Evolutionary conservation across 2,329 filamentous ascomycete species (phyloP), one percentile per base, ranked within the genome.

Genomic region (Alternaria arbusti): DNA sequence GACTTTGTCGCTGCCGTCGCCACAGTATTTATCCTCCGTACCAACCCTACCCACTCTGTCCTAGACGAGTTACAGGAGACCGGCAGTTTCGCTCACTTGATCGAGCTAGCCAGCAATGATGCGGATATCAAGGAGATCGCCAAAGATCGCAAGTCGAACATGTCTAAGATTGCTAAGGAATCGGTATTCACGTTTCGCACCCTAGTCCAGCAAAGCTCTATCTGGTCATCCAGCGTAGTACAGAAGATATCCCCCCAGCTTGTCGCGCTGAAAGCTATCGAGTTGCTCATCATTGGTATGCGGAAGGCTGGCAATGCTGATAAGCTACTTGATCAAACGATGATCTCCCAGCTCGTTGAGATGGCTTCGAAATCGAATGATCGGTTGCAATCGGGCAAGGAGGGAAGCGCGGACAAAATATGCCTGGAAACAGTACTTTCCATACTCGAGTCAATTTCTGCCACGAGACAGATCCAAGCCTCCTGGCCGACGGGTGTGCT

Each of bases 1-100:
- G 89, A 88, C 7, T 91, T 90, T 72, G 82, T 88, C 2, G 84
- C 93, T 13, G 80, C 87, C n/a, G 86, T 88, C 1, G 85, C 88
- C n/a, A 81, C 92, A 6, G 81, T 89, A 6, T 86, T 87, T 4
- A 84, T 95, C 28, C 76, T 93, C 25, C 81, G 85, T 7, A 86
- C 86, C 9, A 87, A 86, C n/a, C 84, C 85, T 11, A 87, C 90
- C 4, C 84, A 86, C 4, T 87, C 89, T 69, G 82, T 89, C 23
- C 79, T 90, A 12, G 83, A 85, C 22, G 84, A 89, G 52, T 82
- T 92, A 12, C 83, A 84, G 32, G 79, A 82, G 12, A 86, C 88
- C 17, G 85, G 85, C 9, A 81, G 89, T 22, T 82, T 86, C 5
- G 74, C 78, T n/a, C 81, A 90, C 44, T 78, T 94, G 11, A 79